These are phyloP conservation scores for Diplodia sapinea DNA, from an alignment of 2,329 filamentous ascomycete genomes.

Conservation along the genomic window DNA sequence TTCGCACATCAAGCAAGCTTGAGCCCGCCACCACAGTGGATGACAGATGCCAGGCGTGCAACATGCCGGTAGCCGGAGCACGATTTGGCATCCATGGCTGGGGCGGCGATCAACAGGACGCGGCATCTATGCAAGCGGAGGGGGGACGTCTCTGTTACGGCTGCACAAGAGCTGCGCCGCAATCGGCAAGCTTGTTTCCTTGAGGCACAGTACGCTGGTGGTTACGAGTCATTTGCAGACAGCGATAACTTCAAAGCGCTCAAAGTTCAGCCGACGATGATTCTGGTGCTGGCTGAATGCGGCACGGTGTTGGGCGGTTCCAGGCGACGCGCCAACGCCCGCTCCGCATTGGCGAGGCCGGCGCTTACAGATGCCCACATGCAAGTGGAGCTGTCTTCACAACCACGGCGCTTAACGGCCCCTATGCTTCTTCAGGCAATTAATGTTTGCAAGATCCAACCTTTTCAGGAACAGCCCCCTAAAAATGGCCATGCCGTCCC, in stretches of 20 bases:
- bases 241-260: neutral
- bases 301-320: neutral
- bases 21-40: slow-evolving; percentile 50
- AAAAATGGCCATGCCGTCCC: slow-evolving; percentile 1
- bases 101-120: slow-evolving; percentile 56
- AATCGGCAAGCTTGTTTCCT: slow-evolving; percentile 18
- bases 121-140: neutral
- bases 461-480: slow-evolving; percentile 7
- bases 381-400: slow-evolving; percentile 11
- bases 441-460: neutral
- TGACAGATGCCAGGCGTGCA: slow-evolving; percentile 69
- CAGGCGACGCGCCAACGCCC: slow-evolving; percentile 12
- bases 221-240: neutral
- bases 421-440: slow-evolving; percentile 2
- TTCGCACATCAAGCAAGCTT: slow-evolving; percentile 86
- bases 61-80: slow-evolving; percentile 67
- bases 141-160: slow-evolving; percentile 25
- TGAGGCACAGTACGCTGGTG: slow-evolving; percentile 12
- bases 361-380: slow-evolving; percentile 20
- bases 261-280: neutral
- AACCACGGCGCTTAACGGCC: slow-evolving; percentile 26
- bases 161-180: slow-evolving; percentile 27
- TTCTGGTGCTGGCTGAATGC: neutral
- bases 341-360: slow-evolving; percentile 1
- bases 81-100: slow-evolving; percentile 68